Conservation (phyloP, 257 asterid genomes). For the Plantago major region DNA sequence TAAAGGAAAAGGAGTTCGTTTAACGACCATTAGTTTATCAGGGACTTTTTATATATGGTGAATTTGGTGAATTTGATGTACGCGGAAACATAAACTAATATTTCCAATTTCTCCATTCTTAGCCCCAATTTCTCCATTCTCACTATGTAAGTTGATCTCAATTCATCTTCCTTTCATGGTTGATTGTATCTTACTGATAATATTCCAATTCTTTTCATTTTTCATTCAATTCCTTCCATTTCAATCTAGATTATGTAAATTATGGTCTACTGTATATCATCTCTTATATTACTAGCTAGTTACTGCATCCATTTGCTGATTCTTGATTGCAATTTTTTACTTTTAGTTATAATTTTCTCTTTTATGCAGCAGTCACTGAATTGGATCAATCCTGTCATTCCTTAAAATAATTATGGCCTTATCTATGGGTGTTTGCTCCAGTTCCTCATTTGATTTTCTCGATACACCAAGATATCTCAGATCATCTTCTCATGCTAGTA, state of each 20-base stretch:
- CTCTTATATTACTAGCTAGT: no score
- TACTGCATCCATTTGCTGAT: not conserved
- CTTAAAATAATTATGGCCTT: constrained; percentile 44
- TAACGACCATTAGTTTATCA: no score
- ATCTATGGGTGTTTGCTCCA: constrained; percentile 41
- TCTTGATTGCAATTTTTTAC: not conserved
- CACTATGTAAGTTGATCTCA: no score
- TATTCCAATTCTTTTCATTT: not conserved
- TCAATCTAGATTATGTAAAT: constrained; percentile 1
- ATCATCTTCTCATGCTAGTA: constrained; percentile 9
- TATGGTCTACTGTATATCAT: not conserved
- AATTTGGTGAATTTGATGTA: no score
- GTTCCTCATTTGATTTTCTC: constrained; percentile 43
- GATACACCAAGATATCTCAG: constrained; percentile 34
- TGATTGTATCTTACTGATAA: not conserved
- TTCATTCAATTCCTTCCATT: not conserved
- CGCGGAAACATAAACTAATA: no score
- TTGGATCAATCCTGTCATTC: not conserved
- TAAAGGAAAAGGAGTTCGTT: no score
- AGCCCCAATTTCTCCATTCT: no score
- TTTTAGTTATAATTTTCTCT: no score
- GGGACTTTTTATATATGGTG: no score
- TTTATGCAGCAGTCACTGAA: constrained; percentile 27
- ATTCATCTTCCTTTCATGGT: not conserved
- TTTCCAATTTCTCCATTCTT: not conserved